Conservation (phyloP, 2,329 filamentous ascomycete species). For the Exophiala aquamarina region DNA sequence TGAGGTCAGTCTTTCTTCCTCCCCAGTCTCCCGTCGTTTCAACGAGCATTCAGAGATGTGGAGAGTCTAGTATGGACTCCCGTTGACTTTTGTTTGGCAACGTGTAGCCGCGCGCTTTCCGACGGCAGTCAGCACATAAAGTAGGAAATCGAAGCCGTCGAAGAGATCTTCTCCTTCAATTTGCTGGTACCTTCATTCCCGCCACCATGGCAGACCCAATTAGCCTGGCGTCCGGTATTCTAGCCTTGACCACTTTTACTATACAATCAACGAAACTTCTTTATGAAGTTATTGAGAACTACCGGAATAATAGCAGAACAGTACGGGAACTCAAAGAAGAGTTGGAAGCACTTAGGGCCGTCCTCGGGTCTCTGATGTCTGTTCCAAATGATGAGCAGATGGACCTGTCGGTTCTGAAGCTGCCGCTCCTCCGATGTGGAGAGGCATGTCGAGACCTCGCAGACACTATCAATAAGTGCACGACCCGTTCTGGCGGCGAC, state of each 20-base stretch:
- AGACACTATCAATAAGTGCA: slow-evolving; percentile 22
- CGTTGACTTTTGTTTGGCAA: no score
- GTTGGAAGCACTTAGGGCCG: slow-evolving; percentile 21
- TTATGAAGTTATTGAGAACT: slow-evolving; percentile 24
- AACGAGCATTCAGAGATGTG: no score
- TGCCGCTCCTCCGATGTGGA: slow-evolving; percentile 27
- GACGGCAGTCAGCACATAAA: no score
- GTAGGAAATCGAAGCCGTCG: no score
- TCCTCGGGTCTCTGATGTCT: slow-evolving; percentile 20
- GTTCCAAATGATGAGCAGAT: slow-evolving; percentile 17
- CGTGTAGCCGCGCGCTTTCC: no score
- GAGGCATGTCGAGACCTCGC: slow-evolving; percentile 26
- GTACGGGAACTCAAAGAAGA: slow-evolving; percentile 27
- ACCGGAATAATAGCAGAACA: slow-evolving; percentile 23
- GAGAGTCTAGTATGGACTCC: no score
- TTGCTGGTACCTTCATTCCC: no score
- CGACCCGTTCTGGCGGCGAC: slow-evolving; percentile 14
- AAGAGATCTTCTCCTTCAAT: no score
- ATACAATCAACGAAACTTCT: slow-evolving; percentile 28
- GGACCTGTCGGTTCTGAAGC: slow-evolving; percentile 25
- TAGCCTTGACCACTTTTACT: slow-evolving; percentile 28
- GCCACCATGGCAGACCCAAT: slow-evolving; percentile 28
- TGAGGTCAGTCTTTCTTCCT: no score
- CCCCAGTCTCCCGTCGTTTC: no score
- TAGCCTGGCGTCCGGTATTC: slow-evolving; percentile 23